Base-by-base conservation (phyloP, 129 eudicot species). In the Centella asiatica region DNA sequence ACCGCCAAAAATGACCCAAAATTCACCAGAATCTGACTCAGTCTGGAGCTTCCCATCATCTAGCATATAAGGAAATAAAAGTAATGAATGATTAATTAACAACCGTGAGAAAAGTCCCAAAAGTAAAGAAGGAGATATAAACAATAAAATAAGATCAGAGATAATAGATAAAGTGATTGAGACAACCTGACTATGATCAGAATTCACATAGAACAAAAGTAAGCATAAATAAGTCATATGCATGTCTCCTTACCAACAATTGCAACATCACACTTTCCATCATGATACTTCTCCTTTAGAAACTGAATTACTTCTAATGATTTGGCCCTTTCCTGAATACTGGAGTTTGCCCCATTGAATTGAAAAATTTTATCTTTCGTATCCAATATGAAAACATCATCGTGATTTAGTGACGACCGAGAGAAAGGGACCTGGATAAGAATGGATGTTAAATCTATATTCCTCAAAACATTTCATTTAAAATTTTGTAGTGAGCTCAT, bases 1-100 rank as follows among this genome's bases (percentile, higher is more conserved):
- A 18, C 99, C 99, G 40, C 99, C 99, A 80, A 92, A 92, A 25
- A 87, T 88, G 70, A 87, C 95, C 99, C 99, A 92, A 62, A 92
- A 92, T 72, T 82, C 96, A 77, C 99, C 99, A 28, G 99, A 92
- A 78, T 87, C 98, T 1, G 86, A 74, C 54, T 92, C 99, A 6
- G 99, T 83, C 78, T 92, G 95, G 49, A 92, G 78, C 69, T 92
- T 92, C 23, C 99, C 99, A 69, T 92, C 99, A 70, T 92, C 99
- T 92, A 52, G 50, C 36, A 49, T 1, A 69, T 4, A 33, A 26
- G 20, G 15, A 14, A 0, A 48, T 50, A 36, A 32, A 51, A 37
- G 36, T 26, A 37, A 55, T 1, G 24, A 28, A 42, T 19, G 25
- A 36, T 15, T 4, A 53, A 46, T 33, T 24, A 66, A 24, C 40